A percentile compares a stretch with the other conserved stretches of the same genome.
phyloP scores from a whole-genome alignment of 257 asterid species.

The Ligustrum vulgare region DNA sequence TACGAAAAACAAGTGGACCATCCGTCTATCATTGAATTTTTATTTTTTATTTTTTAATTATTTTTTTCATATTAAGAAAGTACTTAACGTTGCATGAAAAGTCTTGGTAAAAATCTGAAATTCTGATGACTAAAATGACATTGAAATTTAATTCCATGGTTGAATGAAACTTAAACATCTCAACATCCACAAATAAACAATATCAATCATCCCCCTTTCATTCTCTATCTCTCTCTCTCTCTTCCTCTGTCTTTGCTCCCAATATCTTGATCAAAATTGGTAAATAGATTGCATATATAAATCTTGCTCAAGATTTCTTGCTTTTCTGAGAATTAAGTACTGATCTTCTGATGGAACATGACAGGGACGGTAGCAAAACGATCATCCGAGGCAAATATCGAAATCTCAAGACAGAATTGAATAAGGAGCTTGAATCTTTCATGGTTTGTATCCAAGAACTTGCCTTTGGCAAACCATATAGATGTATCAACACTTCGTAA shows the following conservation, averaged over 20 bases:
- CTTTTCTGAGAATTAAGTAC: background rate
- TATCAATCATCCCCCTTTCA: background rate
- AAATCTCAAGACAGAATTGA: slow-evolving; percentile 12
- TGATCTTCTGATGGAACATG: background rate
- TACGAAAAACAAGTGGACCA: slow-evolving; percentile 45
- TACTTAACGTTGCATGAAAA: slow-evolving; percentile 41
- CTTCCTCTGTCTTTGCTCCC: background rate
- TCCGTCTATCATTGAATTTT: slow-evolving; percentile 42
- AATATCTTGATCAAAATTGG: slow-evolving; percentile 4
- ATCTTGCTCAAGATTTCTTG: background rate
- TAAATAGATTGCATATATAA: background rate
- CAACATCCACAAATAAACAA: slow-evolving; percentile 30
- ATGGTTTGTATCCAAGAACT: background rate
- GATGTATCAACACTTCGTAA: no score
- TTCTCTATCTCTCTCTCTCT: background rate
- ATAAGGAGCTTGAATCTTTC: background rate
- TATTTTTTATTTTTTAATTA: background rate
- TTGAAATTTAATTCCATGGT: slow-evolving; percentile 47
- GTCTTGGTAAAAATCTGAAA: slow-evolving; percentile 39
- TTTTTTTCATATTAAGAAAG: slow-evolving; percentile 8
- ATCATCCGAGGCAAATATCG: slow-evolving; percentile 19
- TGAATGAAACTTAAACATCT: slow-evolving; percentile 37
- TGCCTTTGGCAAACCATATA: background rate
- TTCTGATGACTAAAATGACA: slow-evolving; percentile 33
- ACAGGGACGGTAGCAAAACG: slow-evolving; percentile 14